These are phyloP conservation scores for Salix arbutifolia DNA, from an alignment of 345 rosid species.

Conservation along the genomic window DNA sequence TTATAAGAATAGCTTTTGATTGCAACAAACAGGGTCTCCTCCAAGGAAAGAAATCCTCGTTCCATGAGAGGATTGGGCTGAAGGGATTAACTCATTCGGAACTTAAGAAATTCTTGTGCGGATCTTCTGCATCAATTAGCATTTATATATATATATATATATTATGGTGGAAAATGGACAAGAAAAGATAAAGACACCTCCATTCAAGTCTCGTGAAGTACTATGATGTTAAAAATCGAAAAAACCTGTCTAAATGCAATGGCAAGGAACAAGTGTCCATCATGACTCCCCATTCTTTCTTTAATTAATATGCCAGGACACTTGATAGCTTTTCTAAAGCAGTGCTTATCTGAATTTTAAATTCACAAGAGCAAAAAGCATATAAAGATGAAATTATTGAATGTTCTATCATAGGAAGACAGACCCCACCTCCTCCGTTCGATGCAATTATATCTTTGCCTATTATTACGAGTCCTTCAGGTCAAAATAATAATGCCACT, in stretches of 20 bases:
- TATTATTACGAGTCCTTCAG: conserved; percentile 12
- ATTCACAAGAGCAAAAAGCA: conserved; percentile 2
- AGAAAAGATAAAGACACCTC: not conserved
- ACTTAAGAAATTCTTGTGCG: not conserved
- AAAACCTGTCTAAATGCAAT: not conserved
- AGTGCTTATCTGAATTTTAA: conserved; percentile 8
- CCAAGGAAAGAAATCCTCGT: too few species aligned
- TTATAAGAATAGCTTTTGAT: too few species aligned
- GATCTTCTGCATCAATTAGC: not conserved
- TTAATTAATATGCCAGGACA: not conserved
- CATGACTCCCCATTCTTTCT: not conserved
- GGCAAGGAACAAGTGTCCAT: not conserved
- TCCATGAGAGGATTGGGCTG: too few species aligned
- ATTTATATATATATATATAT: too few species aligned
- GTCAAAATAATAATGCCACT: conserved; percentile 38
- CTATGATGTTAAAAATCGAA: not conserved
- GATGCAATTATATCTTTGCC: conserved; percentile 36
- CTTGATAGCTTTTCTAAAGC: conserved; percentile 28
- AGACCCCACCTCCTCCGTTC: conserved; percentile 62
- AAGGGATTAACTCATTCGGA: not conserved
- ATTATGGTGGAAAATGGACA: not conserved
- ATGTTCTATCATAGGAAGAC: conserved; percentile 31
- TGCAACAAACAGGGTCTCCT: too few species aligned
- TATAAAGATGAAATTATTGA: conserved; percentile 15
- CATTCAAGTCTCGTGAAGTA: not conserved